These are phyloP conservation scores for Pseudomonodictys pantanalensis DNA, from an alignment of 495 filamentous ascomycete genomes.

Conservation along the genomic window DNA sequence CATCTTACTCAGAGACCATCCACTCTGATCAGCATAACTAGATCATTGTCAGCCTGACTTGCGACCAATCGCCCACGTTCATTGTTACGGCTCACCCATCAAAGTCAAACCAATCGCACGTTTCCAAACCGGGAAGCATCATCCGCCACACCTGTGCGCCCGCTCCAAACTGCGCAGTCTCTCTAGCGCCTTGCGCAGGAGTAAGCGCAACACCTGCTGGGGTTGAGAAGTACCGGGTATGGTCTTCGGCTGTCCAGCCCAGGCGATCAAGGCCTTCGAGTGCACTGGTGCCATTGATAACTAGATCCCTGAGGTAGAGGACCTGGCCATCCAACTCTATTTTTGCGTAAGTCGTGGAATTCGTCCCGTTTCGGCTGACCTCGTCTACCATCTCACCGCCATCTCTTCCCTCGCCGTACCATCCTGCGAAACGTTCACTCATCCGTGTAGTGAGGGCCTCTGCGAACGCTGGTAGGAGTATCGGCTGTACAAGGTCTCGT, in stretches of 20 bases:
- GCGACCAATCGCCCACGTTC: not conserved
- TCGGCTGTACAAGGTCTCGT: not conserved
- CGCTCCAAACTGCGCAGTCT: not conserved
- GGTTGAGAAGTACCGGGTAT: not conserved
- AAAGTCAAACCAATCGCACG: not conserved
- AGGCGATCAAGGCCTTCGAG: not conserved
- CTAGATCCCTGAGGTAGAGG: not conserved
- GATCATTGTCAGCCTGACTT: not conserved
- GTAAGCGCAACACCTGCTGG: not conserved
- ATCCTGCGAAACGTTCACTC: not conserved
- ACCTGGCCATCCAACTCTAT: not conserved
- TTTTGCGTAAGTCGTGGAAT: not conserved
- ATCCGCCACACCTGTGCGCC: not conserved
- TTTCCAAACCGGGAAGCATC: not conserved
- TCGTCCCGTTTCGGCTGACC: not conserved
- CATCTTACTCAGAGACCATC: not conserved
- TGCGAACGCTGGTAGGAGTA: not conserved
- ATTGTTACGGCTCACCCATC: not conserved
- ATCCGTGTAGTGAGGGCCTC: not conserved
- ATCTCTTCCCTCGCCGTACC: not conserved
- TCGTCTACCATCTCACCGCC: not conserved
- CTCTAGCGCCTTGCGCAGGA: not conserved
- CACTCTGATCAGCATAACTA: not conserved
- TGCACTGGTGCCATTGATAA: not conserved
- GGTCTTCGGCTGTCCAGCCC: not conserved